Base-by-base conservation (phyloP, 1,284 basidiomycete species). In the Malassezia sp. region DNA sequence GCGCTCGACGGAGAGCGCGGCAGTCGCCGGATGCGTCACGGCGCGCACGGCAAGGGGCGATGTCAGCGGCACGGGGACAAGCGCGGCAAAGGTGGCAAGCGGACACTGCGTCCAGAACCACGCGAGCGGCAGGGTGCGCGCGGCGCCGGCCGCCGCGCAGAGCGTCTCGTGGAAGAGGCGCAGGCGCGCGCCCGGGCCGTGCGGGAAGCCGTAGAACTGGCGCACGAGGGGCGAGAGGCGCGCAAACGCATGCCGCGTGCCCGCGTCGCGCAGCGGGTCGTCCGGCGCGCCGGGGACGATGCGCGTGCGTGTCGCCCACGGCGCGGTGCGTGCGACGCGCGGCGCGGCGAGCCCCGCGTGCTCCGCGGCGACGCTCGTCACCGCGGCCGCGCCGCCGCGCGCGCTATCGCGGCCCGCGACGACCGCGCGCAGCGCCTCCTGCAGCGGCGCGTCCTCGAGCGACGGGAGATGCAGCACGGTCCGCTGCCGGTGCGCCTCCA, bases 51-150 rank as follows among this genome's bases (percentile, higher is more conserved):
- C 36, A 7, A 35, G 4, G 27, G 49, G 53, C 3, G 42, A 17
- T 32, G 46, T 23, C n/a, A 27, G n/a, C 5, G 18, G 36, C 12
- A 49, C 40, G 29, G 39, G 51, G 42, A 17, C 56, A 48, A 35
- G 58, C 54, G 38, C 40, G 15, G 46, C 38, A 29, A 45, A 42
- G 18, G 42, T 51, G 21, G 28, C 26, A 17, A 63, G 47, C 9
- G 60, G 46, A 3, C 45, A 52, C 15, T 56, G 42, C 21, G 58
- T 54, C 54, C 57, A 59, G 21, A 63, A 63, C 47, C 52, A 63
- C 40, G 45, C 49, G 8, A 63, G 41, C 9, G 32, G 37, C 10
- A 60, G 27, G n/a, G 34, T 30, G 11, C 22, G 22, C 8, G 22
- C 23, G 2, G 27, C 21, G 10, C 12, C 14, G 0, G 17, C 17